phyloP scores from a whole-genome alignment of 2,329 filamentous ascomycete genomes.

The Falciphora oryzae region DNA sequence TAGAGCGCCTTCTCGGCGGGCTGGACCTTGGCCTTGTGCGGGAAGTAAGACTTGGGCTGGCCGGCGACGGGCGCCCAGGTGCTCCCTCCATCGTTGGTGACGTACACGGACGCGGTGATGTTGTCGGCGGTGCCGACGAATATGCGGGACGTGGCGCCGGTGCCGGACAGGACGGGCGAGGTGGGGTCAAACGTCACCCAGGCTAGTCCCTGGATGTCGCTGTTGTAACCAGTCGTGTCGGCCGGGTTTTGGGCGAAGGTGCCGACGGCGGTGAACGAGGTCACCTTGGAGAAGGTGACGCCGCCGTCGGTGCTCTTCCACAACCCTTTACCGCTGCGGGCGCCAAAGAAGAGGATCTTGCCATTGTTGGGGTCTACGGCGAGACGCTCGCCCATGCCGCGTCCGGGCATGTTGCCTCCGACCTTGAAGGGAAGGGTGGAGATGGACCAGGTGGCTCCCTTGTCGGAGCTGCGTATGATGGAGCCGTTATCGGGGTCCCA shows the following conservation, averaged over 20 bases:
- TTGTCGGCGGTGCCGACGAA: slow-evolving; percentile 52
- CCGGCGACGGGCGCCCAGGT: slow-evolving; percentile 46
- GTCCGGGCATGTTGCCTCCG: slow-evolving; percentile 56
- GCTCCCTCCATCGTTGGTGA: slow-evolving; percentile 45
- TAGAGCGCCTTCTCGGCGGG: slow-evolving; percentile 48
- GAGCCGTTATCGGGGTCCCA: slow-evolving; percentile 53
- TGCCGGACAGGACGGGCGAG: slow-evolving; percentile 28
- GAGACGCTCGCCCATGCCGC: slow-evolving; percentile 53
- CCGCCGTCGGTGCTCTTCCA: slow-evolving; percentile 54
- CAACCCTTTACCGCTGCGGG: slow-evolving; percentile 51
- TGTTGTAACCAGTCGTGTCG: slow-evolving; percentile 37
- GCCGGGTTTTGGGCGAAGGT: slow-evolving; percentile 40
- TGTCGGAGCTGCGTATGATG: slow-evolving; percentile 48
- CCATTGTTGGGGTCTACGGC: slow-evolving; percentile 53
- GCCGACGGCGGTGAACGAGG: slow-evolving; percentile 44
- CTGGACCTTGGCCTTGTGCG: slow-evolving; percentile 48
- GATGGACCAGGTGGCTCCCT: slow-evolving; percentile 45
- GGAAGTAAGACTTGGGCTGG: slow-evolving; percentile 45
- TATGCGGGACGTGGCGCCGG: slow-evolving; percentile 47
- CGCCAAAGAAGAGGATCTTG: slow-evolving; percentile 52
- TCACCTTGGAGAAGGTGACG: slow-evolving; percentile 46
- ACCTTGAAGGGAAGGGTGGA: slow-evolving; percentile 52
- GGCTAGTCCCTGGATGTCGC: slow-evolving; percentile 41
- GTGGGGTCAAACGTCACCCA: slow-evolving; percentile 52
- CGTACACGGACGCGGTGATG: slow-evolving; percentile 45